Evolutionary conservation across 257 asterid genomes (phyloP).

Genomic region (Solanum etuberosum): DNA sequence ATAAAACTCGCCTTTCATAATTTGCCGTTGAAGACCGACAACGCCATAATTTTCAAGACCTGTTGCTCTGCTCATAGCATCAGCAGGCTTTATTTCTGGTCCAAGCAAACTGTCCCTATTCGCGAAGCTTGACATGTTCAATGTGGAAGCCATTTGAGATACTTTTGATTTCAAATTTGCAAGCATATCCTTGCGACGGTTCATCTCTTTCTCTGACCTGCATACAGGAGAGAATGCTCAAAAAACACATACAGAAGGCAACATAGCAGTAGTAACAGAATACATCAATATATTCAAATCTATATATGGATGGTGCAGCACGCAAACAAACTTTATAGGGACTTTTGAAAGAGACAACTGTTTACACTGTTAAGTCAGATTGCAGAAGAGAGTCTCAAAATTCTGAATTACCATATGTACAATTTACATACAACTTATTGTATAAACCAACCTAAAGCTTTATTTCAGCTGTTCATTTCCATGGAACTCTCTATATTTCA

Average conservation of each 20-base stretch:
- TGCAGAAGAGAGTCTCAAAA: not conserved
- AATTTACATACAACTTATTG: not conserved
- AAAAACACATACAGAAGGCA: not conserved
- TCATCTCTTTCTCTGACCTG: slow-evolving; percentile 88
- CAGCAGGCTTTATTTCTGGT: slow-evolving; percentile 78
- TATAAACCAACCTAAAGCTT: not conserved
- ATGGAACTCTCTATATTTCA: not conserved
- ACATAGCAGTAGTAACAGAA: not conserved
- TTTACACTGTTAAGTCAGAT: not conserved
- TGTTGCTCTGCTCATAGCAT: slow-evolving; percentile 66
- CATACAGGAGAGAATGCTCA: not conserved
- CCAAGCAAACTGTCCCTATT: slow-evolving; percentile 91
- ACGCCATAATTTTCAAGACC: slow-evolving; percentile 81
- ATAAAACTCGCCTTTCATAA: slow-evolving; percentile 74
- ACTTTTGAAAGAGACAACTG: not conserved
- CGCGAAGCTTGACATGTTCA: slow-evolving; percentile 86
- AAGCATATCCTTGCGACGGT: slow-evolving; percentile 80
- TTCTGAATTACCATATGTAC: not conserved
- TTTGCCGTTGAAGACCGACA: slow-evolving; percentile 86
- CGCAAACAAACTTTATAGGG: not conserved
- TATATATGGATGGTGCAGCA: not conserved
- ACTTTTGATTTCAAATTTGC: slow-evolving; percentile 61
- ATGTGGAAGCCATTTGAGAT: slow-evolving; percentile 69
- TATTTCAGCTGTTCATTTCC: not conserved
- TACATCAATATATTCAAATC: not conserved